A percentile compares a stretch with the other conserved stretches of the same genome.
Evolutionary conservation across 2,329 filamentous ascomycete genomes (phyloP).

Genomic region (Phoma sp.): DNA sequence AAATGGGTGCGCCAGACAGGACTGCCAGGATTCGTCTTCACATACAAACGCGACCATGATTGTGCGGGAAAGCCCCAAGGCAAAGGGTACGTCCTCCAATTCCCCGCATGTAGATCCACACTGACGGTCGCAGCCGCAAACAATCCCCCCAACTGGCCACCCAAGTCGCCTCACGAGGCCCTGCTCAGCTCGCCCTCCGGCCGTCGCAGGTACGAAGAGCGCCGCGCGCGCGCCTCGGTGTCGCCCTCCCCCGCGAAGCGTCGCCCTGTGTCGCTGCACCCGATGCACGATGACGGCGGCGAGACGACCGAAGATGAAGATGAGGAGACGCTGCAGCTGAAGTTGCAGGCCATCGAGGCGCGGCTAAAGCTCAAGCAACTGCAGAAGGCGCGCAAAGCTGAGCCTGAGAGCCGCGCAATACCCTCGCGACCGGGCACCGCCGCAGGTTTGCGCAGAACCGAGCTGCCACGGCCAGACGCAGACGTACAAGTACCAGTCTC

Average conservation of each 20-base stretch:
- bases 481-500: slow-evolving; percentile 79
- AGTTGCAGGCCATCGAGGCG: slow-evolving; percentile 87
- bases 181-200: slow-evolving; percentile 76
- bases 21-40: not conserved
- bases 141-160: slow-evolving; percentile 61
- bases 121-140: slow-evolving; percentile 43
- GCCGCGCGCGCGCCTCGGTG: slow-evolving; percentile 63
- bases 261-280: slow-evolving; percentile 33
- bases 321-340: slow-evolving; percentile 85
- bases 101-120: slow-evolving; percentile 3
- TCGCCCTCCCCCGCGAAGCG: slow-evolving; percentile 65
- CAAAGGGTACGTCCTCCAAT: slow-evolving; percentile 40
- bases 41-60: slow-evolving; percentile 48
- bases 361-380: slow-evolving; percentile 86
- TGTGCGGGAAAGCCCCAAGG: slow-evolving; percentile 56
- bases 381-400: slow-evolving; percentile 61
- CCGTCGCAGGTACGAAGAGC: slow-evolving; percentile 72
- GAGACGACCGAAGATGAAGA: slow-evolving; percentile 77
- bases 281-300: slow-evolving; percentile 51
- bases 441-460: slow-evolving; percentile 25
- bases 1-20: slow-evolving; percentile 36
- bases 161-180: slow-evolving; percentile 66
- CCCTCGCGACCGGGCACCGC: slow-evolving; percentile 39
- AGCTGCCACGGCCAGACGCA: slow-evolving; percentile 31
- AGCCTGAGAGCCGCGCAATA: slow-evolving; percentile 25